Conservation (phyloP, 768 basidiomycete genomes). For the Xerocomellus intermedius region DNA sequence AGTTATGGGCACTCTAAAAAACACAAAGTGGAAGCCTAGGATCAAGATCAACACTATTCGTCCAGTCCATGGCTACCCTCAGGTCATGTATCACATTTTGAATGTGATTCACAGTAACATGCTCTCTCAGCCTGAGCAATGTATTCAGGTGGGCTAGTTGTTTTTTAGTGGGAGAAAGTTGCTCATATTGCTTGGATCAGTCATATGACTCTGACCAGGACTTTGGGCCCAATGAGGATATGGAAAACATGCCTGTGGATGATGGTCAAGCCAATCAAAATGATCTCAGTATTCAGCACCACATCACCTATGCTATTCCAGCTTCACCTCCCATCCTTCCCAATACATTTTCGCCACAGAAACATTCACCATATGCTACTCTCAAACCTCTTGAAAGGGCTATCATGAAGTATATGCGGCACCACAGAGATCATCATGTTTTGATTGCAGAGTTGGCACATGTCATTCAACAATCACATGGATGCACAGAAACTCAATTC, state of each 20-base stretch:
- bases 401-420: slow-evolving; percentile 19
- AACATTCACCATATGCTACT: slow-evolving; percentile 14
- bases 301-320: background rate
- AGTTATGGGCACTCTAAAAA: slow-evolving; percentile 1
- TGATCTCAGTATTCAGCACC: background rate
- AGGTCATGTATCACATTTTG: slow-evolving; percentile 28
- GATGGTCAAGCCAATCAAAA: background rate
- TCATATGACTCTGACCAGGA: background rate
- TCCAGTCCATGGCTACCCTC: slow-evolving; percentile 17
- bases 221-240: background rate
- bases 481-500: slow-evolving; percentile 22
- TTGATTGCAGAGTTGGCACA: slow-evolving; percentile 15
- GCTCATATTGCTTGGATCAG: slow-evolving; percentile 3
- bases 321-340: slow-evolving; percentile 6
- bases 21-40: background rate
- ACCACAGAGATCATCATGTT: slow-evolving; percentile 2
- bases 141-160: slow-evolving; percentile 7
- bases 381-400: slow-evolving; percentile 18
- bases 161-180: background rate
- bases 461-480: slow-evolving; percentile 5
- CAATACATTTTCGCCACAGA: slow-evolving; percentile 22
- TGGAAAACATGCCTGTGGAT: background rate
- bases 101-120: slow-evolving; percentile 19
- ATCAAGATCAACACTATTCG: slow-evolving; percentile 16
- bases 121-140: slow-evolving; percentile 8